Percentiles rank a stretch among this genome's conserved stretches.
These are phyloP conservation scores for Penicillium sp. DNA, from an alignment of 2,329 filamentous ascomycete genomes.

Conservation along the genomic window DNA sequence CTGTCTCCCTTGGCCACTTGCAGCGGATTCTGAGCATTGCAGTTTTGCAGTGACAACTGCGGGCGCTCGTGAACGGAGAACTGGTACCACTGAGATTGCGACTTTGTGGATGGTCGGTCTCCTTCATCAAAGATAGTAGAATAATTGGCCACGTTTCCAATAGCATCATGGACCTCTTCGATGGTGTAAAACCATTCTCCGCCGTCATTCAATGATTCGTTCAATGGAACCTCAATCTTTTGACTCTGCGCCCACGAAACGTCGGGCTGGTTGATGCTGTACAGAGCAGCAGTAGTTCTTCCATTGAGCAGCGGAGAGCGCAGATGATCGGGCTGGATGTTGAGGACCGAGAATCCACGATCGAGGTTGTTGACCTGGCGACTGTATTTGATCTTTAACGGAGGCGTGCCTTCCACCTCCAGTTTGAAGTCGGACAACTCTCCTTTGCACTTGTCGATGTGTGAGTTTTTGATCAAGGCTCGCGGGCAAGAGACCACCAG, in stretches of 20 bases:
- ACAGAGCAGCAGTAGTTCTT: constrained; percentile 57
- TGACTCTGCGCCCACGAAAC: constrained; percentile 78
- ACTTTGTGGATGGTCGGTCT: constrained; percentile 59
- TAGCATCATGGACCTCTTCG: constrained; percentile 86
- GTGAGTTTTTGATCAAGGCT: constrained; percentile 67
- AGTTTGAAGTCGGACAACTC: constrained; percentile 84
- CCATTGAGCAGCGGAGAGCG: constrained; percentile 71
- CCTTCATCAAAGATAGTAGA: constrained; percentile 62
- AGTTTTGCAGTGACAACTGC: constrained; percentile 67
- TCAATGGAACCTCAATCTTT: constrained; percentile 76
- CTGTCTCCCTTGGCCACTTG: constrained; percentile 76
- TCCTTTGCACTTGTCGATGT: constrained; percentile 72
- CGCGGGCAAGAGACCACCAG: constrained; percentile 84
- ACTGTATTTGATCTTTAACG: constrained; percentile 89
- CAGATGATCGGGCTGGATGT: constrained; percentile 85
- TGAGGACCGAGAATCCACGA: constrained; percentile 85
- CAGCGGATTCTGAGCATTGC: constrained; percentile 75
- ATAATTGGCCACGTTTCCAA: constrained; percentile 84
- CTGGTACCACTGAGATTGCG: constrained; percentile 67
- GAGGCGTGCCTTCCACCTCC: constrained; percentile 83
- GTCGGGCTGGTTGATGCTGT: constrained; percentile 52
- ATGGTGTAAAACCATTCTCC: constrained; percentile 88
- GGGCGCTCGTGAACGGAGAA: constrained; percentile 89
- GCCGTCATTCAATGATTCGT: constrained; percentile 78
- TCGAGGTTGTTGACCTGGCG: constrained; percentile 81